A percentile compares a stretch with the other conserved stretches of the same genome.
Evolutionary conservation across 768 basidiomycete species (phyloP).

Genomic region (Hypsizygus marmoreus): DNA sequence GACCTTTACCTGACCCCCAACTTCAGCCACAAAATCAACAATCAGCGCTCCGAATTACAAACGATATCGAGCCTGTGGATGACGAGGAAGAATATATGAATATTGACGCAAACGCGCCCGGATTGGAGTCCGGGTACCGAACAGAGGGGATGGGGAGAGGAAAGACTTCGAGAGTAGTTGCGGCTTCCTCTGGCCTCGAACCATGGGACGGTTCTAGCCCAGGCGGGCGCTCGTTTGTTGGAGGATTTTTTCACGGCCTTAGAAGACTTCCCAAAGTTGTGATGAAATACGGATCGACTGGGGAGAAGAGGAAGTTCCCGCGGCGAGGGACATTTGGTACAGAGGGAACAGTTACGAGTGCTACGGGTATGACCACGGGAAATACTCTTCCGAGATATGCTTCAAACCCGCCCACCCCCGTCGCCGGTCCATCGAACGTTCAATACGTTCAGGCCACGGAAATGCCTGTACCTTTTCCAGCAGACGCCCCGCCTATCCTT

Average conservation of each 20-base stretch:
- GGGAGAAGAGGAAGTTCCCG: conserved; percentile 23
- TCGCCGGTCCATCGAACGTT: conserved; percentile 32
- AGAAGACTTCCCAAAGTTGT: conserved; percentile 33
- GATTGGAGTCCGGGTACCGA: conserved; percentile 14
- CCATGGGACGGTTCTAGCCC: conserved; percentile 6
- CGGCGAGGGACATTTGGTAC: conserved; percentile 24
- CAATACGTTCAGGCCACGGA: conserved; percentile 34
- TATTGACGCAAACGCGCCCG: conserved; percentile 22
- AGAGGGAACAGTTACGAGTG: conserved; percentile 27
- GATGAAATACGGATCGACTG: conserved; percentile 27
- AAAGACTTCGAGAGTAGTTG: conserved; percentile 3
- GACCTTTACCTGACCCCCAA: conserved; percentile 33
- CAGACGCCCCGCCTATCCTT: conserved; percentile 15
- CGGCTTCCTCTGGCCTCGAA: background rate
- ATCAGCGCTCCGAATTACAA: conserved; percentile 15
- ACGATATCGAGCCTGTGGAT: conserved; percentile 21
- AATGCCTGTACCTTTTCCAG: conserved; percentile 29
- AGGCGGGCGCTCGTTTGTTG: conserved; percentile 32
- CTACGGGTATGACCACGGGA: conserved; percentile 30
- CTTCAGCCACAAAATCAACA: conserved; percentile 14
- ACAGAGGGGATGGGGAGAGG: conserved; percentile 18
- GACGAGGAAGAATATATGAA: conserved; percentile 35
- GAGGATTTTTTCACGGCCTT: conserved; percentile 38
- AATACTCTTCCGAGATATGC: conserved; percentile 37
- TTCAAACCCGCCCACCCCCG: conserved; percentile 40